These are phyloP conservation scores for Leucosporidium scottii DNA, from an alignment of 768 basidiomycete genomes.

Conservation along the genomic window DNA sequence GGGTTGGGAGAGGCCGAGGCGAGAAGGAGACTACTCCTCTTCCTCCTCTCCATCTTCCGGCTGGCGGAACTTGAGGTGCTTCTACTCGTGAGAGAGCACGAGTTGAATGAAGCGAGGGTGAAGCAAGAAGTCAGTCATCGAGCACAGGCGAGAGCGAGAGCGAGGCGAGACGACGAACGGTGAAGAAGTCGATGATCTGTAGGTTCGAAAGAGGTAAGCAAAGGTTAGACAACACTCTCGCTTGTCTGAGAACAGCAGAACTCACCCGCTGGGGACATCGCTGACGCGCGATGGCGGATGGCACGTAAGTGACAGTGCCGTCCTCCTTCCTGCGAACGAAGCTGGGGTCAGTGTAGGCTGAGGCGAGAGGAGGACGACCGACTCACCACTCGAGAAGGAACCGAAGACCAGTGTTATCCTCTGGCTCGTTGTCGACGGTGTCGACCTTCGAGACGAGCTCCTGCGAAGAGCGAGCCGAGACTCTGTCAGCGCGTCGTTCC, in stretches of 20 bases:
- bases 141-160: neutral
- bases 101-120: too few species aligned
- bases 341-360: neutral
- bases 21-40: too few species aligned
- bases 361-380: neutral
- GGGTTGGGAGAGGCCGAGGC: too few species aligned
- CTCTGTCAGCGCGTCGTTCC: neutral
- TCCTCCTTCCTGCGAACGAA: neutral
- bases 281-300: neutral
- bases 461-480: neutral
- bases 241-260: neutral
- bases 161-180: neutral
- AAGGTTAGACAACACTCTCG: too few species aligned
- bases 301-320: neutral
- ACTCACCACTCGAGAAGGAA: neutral
- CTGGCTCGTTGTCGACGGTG: neutral
- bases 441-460: neutral
- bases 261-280: neutral
- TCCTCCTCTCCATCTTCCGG: too few species aligned
- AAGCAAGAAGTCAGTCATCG: neutral
- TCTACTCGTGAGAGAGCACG: too few species aligned
- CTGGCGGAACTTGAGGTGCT: too few species aligned
- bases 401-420: neutral
- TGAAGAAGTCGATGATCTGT: constrained; percentile 1
- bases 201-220: neutral